phyloP scores from a whole-genome alignment of 2,329 filamentous ascomycete species.

The Diaporthe vexans region DNA sequence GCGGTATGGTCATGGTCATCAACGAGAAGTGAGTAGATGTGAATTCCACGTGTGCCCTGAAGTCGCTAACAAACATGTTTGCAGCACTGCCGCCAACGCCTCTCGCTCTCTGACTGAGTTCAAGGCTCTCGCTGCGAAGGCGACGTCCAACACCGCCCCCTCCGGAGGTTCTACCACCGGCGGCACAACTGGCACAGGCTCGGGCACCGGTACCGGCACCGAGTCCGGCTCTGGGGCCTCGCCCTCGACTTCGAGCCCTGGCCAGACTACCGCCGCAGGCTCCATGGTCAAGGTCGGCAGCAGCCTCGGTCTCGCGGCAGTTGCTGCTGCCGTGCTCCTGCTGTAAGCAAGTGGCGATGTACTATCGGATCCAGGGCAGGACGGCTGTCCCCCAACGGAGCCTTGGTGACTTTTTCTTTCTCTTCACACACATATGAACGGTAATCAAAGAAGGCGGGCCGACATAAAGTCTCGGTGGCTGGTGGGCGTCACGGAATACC shows the following conservation, averaged over 20 bases:
- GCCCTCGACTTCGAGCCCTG: conserved; percentile 33
- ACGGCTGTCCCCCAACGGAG: background rate
- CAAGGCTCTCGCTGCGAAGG: conserved; percentile 55
- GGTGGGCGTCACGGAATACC: conserved; percentile 32
- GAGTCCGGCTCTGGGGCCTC: background rate
- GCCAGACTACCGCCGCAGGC: conserved; percentile 46
- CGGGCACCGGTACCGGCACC: conserved; percentile 36
- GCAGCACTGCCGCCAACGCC: conserved; percentile 64
- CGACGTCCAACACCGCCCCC: conserved; percentile 40
- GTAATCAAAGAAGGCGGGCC: conserved; percentile 26
- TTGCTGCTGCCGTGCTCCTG: conserved; percentile 59
- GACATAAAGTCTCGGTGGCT: conserved; percentile 23
- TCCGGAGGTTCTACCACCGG: conserved; percentile 43
- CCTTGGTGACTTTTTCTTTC: background rate
- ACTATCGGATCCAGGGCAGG: background rate
- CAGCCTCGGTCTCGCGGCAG: conserved; percentile 59
- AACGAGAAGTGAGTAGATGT: conserved; percentile 74
- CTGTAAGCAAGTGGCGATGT: conserved; percentile 50
- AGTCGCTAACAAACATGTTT: background rate
- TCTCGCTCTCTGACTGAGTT: conserved; percentile 66
- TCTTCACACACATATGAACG: conserved; percentile 12
- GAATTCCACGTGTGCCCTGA: background rate
- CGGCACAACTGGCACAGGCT: conserved; percentile 44
- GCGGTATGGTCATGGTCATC: conserved; percentile 82
- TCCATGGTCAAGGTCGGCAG: conserved; percentile 56